Percentiles rank a stretch among this genome's conserved stretches.
These are phyloP conservation scores for Mycena alexandri DNA, from an alignment of 768 basidiomycete genomes.

Conservation along the genomic window DNA sequence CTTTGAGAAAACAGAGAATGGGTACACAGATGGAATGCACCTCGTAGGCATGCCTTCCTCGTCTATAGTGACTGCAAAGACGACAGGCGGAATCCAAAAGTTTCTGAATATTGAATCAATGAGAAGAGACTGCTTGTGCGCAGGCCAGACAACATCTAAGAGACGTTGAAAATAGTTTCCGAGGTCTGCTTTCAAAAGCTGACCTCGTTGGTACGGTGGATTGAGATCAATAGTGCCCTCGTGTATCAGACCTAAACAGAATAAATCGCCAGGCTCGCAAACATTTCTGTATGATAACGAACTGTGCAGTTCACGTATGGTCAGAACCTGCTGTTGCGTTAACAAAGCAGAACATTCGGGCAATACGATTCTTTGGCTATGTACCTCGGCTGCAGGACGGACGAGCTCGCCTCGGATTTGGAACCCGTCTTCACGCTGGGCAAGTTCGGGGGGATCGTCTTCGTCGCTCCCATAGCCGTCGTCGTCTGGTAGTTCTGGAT, in stretches of 20 bases:
- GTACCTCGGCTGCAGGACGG: conserved; percentile 53
- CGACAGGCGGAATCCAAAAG: conserved; percentile 83
- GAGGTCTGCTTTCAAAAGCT: conserved; percentile 24
- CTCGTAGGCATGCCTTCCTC: conserved; percentile 58
- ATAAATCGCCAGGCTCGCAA: background rate
- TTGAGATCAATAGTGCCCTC: conserved; percentile 77
- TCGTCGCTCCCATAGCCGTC: conserved; percentile 54
- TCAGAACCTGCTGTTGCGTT: background rate
- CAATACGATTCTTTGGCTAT: background rate
- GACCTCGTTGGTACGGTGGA: conserved; percentile 81
- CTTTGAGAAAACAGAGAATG: background rate
- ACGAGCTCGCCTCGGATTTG: conserved; percentile 57
- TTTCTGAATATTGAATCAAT: conserved; percentile 85
- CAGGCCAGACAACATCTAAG: conserved; percentile 83
- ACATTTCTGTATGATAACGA: background rate
- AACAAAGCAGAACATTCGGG: background rate
- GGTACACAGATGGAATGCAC: background rate
- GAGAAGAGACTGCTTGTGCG: conserved; percentile 74
- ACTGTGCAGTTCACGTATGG: conserved; percentile 29
- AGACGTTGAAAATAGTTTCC: conserved; percentile 6
- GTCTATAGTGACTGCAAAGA: conserved; percentile 72
- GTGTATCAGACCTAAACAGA: conserved; percentile 68
- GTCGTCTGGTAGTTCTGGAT: conserved; percentile 56
- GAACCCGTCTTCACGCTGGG: conserved; percentile 51
- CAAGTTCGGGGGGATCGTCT: conserved; percentile 37